Percentiles rank a stretch among this genome's conserved stretches.
Evolutionary conservation across 768 basidiomycete species (phyloP).

Genomic region (Lentinula edodes): DNA sequence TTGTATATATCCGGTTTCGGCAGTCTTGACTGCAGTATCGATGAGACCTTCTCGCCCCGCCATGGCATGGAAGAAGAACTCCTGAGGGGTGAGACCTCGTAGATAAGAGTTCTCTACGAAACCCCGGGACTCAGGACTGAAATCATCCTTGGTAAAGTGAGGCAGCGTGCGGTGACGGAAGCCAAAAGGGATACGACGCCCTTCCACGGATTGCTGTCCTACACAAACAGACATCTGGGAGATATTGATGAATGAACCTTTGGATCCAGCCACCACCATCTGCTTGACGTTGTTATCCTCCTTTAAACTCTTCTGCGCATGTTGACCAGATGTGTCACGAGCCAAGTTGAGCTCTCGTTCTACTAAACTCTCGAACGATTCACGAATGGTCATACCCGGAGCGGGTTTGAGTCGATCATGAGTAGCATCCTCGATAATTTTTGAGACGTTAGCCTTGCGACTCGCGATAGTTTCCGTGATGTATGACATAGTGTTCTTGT

Average conservation of each 20-base stretch:
- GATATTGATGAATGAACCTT: slow-evolving; percentile 99
- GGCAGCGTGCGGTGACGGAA: slow-evolving; percentile 96
- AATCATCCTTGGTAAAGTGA: slow-evolving; percentile 98
- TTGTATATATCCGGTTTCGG: slow-evolving; percentile 99
- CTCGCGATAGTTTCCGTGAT: slow-evolving; percentile 81
- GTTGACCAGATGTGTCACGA: slow-evolving; percentile 92
- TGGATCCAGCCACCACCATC: slow-evolving; percentile 99
- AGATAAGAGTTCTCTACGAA: slow-evolving; percentile 99
- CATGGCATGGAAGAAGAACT: slow-evolving; percentile 99
- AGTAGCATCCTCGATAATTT: slow-evolving; percentile 77
- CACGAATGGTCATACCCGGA: slow-evolving; percentile 99
- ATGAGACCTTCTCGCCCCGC: slow-evolving; percentile 98
- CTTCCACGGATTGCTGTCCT: slow-evolving; percentile 97
- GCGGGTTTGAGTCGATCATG: slow-evolving; percentile 83
- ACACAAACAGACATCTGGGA: slow-evolving; percentile 99
- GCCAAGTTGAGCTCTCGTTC: slow-evolving; percentile 90
- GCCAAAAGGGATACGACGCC: slow-evolving; percentile 96
- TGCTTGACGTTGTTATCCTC: slow-evolving; percentile 99
- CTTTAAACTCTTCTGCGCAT: slow-evolving; percentile 95
- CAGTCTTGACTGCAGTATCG: slow-evolving; percentile 99
- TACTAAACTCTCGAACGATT: slow-evolving; percentile 93
- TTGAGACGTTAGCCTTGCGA: slow-evolving; percentile 74
- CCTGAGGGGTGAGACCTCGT: slow-evolving; percentile 92
- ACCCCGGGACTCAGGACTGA: slow-evolving; percentile 94
- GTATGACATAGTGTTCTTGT: slow-evolving; percentile 77